These are phyloP conservation scores for Arachnomyces sp. DNA, from an alignment of 2,329 filamentous ascomycete species.

Conservation along the genomic window DNA sequence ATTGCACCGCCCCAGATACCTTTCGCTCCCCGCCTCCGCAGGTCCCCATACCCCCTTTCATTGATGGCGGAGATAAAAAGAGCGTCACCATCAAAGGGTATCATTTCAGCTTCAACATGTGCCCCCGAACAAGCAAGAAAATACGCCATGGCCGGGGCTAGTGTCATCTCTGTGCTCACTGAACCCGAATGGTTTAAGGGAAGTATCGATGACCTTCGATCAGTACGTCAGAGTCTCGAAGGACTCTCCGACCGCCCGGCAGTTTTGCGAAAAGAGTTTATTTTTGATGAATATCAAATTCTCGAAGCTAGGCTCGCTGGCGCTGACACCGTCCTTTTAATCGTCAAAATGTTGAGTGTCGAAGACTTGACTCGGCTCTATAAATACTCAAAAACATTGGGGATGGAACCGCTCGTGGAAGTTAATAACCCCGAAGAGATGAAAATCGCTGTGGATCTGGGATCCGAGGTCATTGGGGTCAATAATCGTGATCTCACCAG, in stretches of 20 bases:
- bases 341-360: slow-evolving; percentile 92
- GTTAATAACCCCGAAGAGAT: slow-evolving; percentile 94
- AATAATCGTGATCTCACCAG: slow-evolving; percentile 96
- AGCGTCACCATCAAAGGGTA: slow-evolving; percentile 90
- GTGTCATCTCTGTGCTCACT: slow-evolving; percentile 95
- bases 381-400: slow-evolving; percentile 77
- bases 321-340: slow-evolving; percentile 88
- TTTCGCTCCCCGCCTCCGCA: slow-evolving; percentile 68
- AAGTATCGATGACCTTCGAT: slow-evolving; percentile 83
- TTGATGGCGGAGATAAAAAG: slow-evolving; percentile 97
- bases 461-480: slow-evolving; percentile 86
- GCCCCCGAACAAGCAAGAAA: slow-evolving; percentile 83
- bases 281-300: slow-evolving; percentile 98
- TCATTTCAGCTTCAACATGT: slow-evolving; percentile 80
- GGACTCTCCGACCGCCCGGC: slow-evolving; percentile 89
- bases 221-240: slow-evolving; percentile 80
- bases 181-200: slow-evolving; percentile 99
- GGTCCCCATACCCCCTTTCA: slow-evolving; percentile 80
- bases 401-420: slow-evolving; percentile 96
- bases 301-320: slow-evolving; percentile 87
- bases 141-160: slow-evolving; percentile 89
- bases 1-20: slow-evolving; percentile 76
- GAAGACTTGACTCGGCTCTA: slow-evolving; percentile 70
- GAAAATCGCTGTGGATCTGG: slow-evolving; percentile 75
- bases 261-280: slow-evolving; percentile 88